phyloP scores from a whole-genome alignment of 1,139 yeast genomes.

The Lodderomyces oxycetoniae region DNA sequence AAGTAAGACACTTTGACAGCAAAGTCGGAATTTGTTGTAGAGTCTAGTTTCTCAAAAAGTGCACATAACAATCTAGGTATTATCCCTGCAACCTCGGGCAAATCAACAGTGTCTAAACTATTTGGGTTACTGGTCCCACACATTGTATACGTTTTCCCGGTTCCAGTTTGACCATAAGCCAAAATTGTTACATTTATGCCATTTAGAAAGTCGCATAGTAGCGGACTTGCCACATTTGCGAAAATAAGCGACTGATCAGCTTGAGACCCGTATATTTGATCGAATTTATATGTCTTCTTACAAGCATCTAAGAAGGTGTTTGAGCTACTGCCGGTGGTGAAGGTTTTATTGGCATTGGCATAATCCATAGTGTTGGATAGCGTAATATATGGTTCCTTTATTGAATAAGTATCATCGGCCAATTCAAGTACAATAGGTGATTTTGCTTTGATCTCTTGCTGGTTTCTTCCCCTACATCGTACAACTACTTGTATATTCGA shows the following conservation, averaged over 20 bases:
- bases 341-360: not conserved
- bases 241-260: conserved; percentile 60
- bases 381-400: conserved; percentile 33
- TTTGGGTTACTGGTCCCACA: conserved; percentile 25
- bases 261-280: conserved; percentile 68
- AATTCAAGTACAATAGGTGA: conserved; percentile 70
- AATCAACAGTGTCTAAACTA: conserved; percentile 10
- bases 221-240: conserved; percentile 59
- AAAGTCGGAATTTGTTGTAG: conserved; percentile 38
- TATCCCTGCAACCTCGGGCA: conserved; percentile 48
- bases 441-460: conserved; percentile 63
- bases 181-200: conserved; percentile 78
- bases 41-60: conserved; percentile 43
- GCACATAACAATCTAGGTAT: conserved; percentile 61
- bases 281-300: conserved; percentile 58
- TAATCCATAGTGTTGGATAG: conserved; percentile 15
- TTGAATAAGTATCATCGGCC: conserved; percentile 43
- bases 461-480: conserved; percentile 79
- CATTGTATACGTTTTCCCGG: conserved; percentile 88
- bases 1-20: conserved; percentile 66
- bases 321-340: not conserved
- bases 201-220: conserved; percentile 56
- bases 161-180: conserved; percentile 89
- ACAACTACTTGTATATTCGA: conserved; percentile 76
- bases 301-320: conserved; percentile 4